Conservation (phyloP, 192 early-diverging fungal species). For the Neocallimastix lanati region DNA sequence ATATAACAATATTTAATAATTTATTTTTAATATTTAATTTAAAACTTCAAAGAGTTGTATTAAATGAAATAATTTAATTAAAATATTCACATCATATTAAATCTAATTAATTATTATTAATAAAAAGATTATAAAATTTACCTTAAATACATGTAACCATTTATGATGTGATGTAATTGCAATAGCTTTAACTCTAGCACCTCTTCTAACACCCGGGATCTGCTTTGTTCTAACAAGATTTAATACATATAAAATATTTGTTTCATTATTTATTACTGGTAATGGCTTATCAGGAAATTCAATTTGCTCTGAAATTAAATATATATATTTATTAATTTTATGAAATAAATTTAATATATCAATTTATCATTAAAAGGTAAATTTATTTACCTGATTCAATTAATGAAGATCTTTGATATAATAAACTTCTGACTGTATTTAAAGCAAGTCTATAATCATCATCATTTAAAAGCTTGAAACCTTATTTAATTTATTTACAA, state of each 20-base stretch:
- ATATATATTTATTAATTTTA: too few relatives aligned
- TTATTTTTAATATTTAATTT: too few relatives aligned
- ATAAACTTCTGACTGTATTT: neutral
- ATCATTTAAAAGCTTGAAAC: neutral
- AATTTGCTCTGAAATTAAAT: neutral
- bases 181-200: slow-evolving; percentile 84
- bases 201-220: slow-evolving; percentile 63
- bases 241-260: slow-evolving; percentile 70
- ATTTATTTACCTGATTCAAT: neutral
- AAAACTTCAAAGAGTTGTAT: too few relatives aligned
- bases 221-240: slow-evolving; percentile 83
- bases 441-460: neutral
- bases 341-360: too few relatives aligned
- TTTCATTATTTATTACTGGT: neutral
- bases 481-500: neutral
- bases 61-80: too few relatives aligned
- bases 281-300: slow-evolving; percentile 2
- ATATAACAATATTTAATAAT: too few relatives aligned
- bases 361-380: too few relatives aligned
- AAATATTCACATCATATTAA: too few relatives aligned
- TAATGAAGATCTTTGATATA: neutral
- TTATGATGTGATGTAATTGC: slow-evolving; percentile 77
- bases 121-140: too few relatives aligned
- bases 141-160: slow-evolving; percentile 73
- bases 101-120: too few relatives aligned